These are phyloP conservation scores for Zhuliangozyma blackwelliae DNA, from an alignment of 1,139 yeast genomes.

Conservation along the genomic window DNA sequence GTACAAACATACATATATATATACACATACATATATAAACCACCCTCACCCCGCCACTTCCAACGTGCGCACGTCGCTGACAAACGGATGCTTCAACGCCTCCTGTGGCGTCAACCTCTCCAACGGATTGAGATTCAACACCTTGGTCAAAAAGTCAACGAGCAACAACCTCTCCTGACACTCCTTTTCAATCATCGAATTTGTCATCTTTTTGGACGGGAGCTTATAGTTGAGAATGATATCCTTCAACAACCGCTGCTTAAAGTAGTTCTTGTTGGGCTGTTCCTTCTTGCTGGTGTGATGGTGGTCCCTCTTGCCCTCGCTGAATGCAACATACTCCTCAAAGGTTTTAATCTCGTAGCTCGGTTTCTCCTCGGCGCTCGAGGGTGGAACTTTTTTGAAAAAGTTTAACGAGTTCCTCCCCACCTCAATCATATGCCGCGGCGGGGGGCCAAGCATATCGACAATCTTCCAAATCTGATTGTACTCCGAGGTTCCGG, in stretches of 20 bases:
- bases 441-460: conserved; percentile 83
- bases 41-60: conserved; percentile 2
- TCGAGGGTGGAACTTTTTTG: conserved; percentile 31
- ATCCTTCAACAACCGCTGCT: conserved; percentile 67
- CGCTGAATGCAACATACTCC: conserved; percentile 36
- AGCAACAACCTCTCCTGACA: conserved; percentile 67
- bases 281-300: conserved; percentile 48
- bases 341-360: conserved; percentile 31
- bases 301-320: conserved; percentile 30
- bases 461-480: conserved; percentile 80
- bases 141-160: conserved; percentile 73
- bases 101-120: conserved; percentile 97
- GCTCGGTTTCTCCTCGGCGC: conserved; percentile 26
- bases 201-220: conserved; percentile 70
- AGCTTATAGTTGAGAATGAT: conserved; percentile 71
- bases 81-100: conserved; percentile 88
- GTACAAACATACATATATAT: too few species aligned
- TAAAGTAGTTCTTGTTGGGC: conserved; percentile 81
- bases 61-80: conserved; percentile 33
- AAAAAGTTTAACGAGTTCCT: conserved; percentile 74
- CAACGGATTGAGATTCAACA: conserved; percentile 80
- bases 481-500: conserved; percentile 92
- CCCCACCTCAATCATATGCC: conserved; percentile 97
- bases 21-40: too few species aligned
- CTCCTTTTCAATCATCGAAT: conserved; percentile 62